These are phyloP conservation scores for Trichoderma arundinaceum DNA, from an alignment of 2,329 filamentous ascomycete genomes.

Conservation along the genomic window DNA sequence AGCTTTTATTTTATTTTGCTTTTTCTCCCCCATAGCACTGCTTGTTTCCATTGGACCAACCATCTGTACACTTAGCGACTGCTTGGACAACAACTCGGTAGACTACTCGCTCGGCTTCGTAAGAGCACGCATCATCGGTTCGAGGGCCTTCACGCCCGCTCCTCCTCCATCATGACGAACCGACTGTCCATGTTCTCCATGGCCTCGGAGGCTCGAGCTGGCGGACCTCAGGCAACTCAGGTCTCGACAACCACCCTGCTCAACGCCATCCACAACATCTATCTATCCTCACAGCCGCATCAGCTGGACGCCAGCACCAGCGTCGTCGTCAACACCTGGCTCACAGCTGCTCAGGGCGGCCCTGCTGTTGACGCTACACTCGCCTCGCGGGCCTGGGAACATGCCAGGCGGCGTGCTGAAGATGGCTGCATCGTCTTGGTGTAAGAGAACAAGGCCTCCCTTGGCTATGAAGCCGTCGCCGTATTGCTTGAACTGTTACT, in stretches of 20 bases:
- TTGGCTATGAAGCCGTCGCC: neutral
- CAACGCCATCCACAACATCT: conserved; percentile 89
- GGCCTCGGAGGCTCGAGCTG: conserved; percentile 63
- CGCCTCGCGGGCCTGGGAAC: conserved; percentile 88
- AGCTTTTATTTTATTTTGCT: neutral
- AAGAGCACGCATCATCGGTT: conserved; percentile 13
- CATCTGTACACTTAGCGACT: conserved; percentile 5
- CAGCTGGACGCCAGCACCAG: conserved; percentile 87
- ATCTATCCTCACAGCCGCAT: conserved; percentile 81
- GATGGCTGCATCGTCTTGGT: conserved; percentile 91
- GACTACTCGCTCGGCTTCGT: conserved; percentile 1
- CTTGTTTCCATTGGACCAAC: conserved; percentile 8
- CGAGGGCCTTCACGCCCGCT: conserved; percentile 37
- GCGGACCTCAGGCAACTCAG: conserved; percentile 73
- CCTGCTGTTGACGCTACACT: conserved; percentile 79
- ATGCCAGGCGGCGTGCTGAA: conserved; percentile 90
- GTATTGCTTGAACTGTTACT: neutral
- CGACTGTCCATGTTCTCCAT: conserved; percentile 73
- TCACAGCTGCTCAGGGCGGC: conserved; percentile 75
- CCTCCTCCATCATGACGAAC: conserved; percentile 57
- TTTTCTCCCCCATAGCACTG: conserved; percentile 6
- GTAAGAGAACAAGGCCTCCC: conserved; percentile 57
- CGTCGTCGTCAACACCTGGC: conserved; percentile 93
- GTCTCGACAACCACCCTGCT: conserved; percentile 92
- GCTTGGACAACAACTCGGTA: neutral